Evolutionary conservation across 2,329 filamentous ascomycete species (phyloP).

Genomic region (Colletotrichum neosansevieriae): DNA sequence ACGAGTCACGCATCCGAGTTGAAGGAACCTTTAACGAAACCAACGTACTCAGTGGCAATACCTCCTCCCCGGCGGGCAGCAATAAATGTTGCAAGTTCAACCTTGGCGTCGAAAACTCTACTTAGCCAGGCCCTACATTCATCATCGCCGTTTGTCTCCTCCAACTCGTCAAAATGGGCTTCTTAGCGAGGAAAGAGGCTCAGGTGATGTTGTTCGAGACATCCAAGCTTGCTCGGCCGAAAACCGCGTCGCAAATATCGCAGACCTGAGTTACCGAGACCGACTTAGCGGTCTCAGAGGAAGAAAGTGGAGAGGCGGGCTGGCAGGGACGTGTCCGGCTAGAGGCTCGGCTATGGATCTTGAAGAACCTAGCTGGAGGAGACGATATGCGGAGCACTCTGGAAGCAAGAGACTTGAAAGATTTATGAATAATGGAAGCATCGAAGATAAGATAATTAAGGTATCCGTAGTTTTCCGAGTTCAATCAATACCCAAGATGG

Average conservation of each 20-base stretch:
- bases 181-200: no score
- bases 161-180: no score
- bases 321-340: constrained; percentile 21
- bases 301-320: constrained; percentile 24
- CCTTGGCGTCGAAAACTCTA: no score
- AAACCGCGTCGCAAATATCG: constrained; percentile 6
- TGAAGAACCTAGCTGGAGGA: neutral
- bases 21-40: no score
- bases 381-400: neutral
- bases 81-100: no score
- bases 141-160: no score
- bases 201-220: neutral
- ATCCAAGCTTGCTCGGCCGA: constrained; percentile 22
- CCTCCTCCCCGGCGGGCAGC: no score
- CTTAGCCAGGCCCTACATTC: no score
- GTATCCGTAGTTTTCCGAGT: neutral
- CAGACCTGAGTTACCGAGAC: constrained; percentile 9
- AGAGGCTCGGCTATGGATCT: constrained; percentile 1
- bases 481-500: neutral
- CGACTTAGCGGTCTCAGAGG: constrained; percentile 30
- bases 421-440: neutral
- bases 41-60: no score
- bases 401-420: neutral
- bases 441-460: neutral
- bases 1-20: no score